phyloP scores from a whole-genome alignment of 805 yeast genomes.

The Ogataea wickerhamii region DNA sequence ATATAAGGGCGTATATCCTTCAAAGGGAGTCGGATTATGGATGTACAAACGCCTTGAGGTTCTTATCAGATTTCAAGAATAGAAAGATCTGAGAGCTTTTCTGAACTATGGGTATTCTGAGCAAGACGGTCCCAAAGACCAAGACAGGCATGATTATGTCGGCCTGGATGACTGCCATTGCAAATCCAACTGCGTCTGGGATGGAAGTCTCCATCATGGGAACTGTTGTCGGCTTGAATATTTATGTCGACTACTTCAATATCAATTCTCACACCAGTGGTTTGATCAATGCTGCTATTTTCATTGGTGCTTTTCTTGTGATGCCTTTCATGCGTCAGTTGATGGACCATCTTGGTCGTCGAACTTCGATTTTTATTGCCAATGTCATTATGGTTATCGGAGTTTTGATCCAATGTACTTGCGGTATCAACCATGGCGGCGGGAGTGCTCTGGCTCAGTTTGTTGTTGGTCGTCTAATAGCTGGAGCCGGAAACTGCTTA shows the following conservation, averaged over 20 bases:
- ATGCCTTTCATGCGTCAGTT: constrained; percentile 5
- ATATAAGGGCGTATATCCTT: no score
- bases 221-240: constrained; percentile 5
- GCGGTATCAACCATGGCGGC: constrained; percentile 7
- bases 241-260: constrained; percentile 11
- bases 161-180: constrained; percentile 8
- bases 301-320: constrained; percentile 9
- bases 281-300: constrained; percentile 9
- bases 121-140: constrained; percentile 2
- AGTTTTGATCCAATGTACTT: constrained; percentile 44
- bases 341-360: constrained; percentile 45
- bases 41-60: no score
- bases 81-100: background rate
- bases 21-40: no score
- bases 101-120: constrained; percentile 2
- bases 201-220: constrained; percentile 13
- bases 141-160: constrained; percentile 3
- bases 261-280: constrained; percentile 6
- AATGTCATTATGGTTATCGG: constrained; percentile 51
- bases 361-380: constrained; percentile 50
- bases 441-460: constrained; percentile 34
- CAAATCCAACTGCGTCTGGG: constrained; percentile 12
- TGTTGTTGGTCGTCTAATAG: constrained; percentile 39
- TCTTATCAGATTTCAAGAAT: no score
- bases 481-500: constrained; percentile 43